Evolutionary conservation across 1,284 basidiomycete species (phyloP), one percentile per base, ranked within the genome.

Genomic region (Austroboletus niveus): DNA sequence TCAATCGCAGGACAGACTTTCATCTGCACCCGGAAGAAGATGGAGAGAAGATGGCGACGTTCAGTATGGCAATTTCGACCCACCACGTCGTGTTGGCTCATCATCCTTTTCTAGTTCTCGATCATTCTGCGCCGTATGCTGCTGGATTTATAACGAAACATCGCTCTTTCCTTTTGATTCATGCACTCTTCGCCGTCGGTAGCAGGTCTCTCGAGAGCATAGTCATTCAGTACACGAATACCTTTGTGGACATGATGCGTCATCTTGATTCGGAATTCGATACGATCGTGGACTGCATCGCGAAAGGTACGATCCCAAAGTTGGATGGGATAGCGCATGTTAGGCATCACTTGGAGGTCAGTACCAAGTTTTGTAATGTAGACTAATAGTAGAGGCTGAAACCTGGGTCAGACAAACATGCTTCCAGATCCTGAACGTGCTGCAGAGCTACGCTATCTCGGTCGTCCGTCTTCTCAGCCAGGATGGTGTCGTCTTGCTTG

Each of bases 181-280:
- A 42, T 0, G 40, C 22, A 5, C 40, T 42, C 5, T 42, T 42
- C 6, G 11, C 40, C 2, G 9, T 42, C 3, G 22, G 24, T 29
- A 29, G 24, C 24, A 12, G 24, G 40, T 24, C 22, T 11, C 40
- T 42, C 3, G 38, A 40, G 20, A 34, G 24, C 4, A 57, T 57
- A n/a, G 15, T 2, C 10, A 38, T 44, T 14, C 5, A 40, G 11
- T 59, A 53, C 38, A 20, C 36, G 4, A 36, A 20, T 17, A 35
- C 35, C 3, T 45, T 55, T 22, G 17, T 55, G 14, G 53, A 56
- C 8, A 30, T 58, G 41, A 47, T 62, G 10, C 49, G 46, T 8
- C 46, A 49, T 52, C 40, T 58, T 20, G 57, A 60, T 17, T 36
- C 43, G 9, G 47, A 59, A 24, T 60, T 51, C 29, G 56, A 57